A percentile compares a stretch with the other conserved stretches of the same genome.
Evolutionary conservation across 257 asterid genomes (phyloP).

Genomic region (Gynochthodes officinalis): DNA sequence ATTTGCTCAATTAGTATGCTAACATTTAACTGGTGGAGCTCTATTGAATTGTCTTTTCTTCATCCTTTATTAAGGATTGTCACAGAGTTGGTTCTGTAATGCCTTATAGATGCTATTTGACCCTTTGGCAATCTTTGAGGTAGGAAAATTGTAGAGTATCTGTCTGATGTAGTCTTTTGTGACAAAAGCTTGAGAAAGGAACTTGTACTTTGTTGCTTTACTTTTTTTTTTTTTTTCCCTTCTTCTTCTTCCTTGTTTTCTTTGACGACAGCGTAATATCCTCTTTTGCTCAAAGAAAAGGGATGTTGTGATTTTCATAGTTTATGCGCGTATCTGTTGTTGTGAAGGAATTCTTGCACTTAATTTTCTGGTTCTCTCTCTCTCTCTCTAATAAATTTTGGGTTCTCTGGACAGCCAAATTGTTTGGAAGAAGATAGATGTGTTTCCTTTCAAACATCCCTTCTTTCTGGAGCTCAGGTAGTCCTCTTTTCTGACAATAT

Average conservation of each 20-base stretch:
- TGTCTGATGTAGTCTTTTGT: background rate
- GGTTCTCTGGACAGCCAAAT: conserved; percentile 52
- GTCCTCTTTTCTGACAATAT: conserved; percentile 1
- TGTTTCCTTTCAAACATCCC: conserved; percentile 62
- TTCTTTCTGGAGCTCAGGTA: conserved; percentile 54
- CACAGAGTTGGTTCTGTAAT: background rate
- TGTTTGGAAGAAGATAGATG: conserved; percentile 64
- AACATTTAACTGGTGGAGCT: background rate
- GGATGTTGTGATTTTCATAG: conserved; percentile 2
- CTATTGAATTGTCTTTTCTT: background rate
- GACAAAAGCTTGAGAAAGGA: background rate
- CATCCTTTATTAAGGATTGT: background rate
- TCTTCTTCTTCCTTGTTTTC: background rate
- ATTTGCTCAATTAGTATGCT: background rate
- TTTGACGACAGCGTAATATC: background rate
- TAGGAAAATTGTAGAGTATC: background rate
- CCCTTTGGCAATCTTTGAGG: background rate
- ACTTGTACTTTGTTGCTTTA: background rate
- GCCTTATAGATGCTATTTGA: background rate
- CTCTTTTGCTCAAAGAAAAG: background rate
- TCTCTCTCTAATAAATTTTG: conserved; percentile 20
- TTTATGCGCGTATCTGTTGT: background rate
- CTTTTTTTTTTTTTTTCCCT: background rate
- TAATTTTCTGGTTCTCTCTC: background rate
- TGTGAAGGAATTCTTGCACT: background rate